phyloP scores from a whole-genome alignment of 108 stramenopile species.

The Cyclotella sp. region DNA sequence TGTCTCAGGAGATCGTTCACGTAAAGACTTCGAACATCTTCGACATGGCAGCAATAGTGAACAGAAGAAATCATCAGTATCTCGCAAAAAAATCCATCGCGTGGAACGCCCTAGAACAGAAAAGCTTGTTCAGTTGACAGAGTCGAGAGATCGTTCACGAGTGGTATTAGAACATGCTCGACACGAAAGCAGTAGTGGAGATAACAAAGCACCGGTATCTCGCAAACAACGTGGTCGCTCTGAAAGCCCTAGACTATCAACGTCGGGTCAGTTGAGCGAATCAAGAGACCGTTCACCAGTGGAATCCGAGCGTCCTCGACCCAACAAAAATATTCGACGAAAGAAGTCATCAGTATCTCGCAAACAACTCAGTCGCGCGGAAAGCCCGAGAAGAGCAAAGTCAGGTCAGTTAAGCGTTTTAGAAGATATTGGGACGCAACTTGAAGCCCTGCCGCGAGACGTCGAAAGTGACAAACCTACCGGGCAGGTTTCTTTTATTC shows the following conservation, averaged over 20 bases:
- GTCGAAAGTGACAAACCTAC: too few relatives aligned
- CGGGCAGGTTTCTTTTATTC: too few relatives aligned
- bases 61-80: too few relatives aligned
- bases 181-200: too few relatives aligned
- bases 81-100: too few relatives aligned
- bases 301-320: too few relatives aligned
- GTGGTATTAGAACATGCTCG: too few relatives aligned
- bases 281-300: too few relatives aligned
- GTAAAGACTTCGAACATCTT: not conserved
- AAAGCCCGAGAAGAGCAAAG: slow-evolving; percentile 6
- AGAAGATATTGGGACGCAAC: not conserved
- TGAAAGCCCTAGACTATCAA: slow-evolving; percentile 6
- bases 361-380: not conserved
- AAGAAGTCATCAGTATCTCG: not conserved
- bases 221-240: not conserved
- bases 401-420: not conserved
- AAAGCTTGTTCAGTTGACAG: too few relatives aligned
- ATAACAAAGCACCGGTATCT: not conserved
- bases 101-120: too few relatives aligned
- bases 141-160: too few relatives aligned
- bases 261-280: not conserved
- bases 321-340: too few relatives aligned
- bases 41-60: not conserved
- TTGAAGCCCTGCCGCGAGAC: not conserved
- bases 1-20: not conserved